These are phyloP conservation scores for Litsea cubeba DNA, from an alignment of 164 flowering plant genomes.

Conservation along the genomic window DNA sequence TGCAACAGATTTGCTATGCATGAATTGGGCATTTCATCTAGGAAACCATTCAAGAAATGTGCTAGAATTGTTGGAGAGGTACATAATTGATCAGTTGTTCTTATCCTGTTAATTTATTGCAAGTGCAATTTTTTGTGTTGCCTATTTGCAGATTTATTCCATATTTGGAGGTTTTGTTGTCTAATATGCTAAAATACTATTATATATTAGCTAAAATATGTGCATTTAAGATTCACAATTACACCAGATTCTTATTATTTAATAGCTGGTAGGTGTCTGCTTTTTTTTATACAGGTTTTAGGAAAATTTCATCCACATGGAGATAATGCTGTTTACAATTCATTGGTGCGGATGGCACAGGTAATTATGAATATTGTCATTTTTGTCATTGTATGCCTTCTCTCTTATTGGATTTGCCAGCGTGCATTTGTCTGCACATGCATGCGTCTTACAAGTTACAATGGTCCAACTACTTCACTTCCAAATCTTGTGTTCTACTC, in stretches of 20 bases:
- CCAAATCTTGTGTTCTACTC: background rate
- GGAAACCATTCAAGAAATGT: conserved; percentile 91
- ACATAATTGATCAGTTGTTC: background rate
- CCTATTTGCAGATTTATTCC: background rate
- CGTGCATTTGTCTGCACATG: background rate
- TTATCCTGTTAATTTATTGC: background rate
- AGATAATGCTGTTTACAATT: conserved; percentile 89
- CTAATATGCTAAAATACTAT: background rate
- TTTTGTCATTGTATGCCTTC: background rate
- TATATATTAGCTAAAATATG: background rate
- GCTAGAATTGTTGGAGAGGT: conserved; percentile 99
- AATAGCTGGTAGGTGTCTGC: background rate
- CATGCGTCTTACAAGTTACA: background rate
- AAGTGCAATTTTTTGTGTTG: background rate
- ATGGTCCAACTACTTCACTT: background rate
- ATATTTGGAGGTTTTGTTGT: conserved; percentile 3
- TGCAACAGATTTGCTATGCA: conserved; percentile 89
- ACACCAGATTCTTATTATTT: background rate
- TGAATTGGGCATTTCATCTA: conserved; percentile 88
- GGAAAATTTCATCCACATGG: conserved; percentile 99
- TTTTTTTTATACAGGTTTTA: conserved; percentile 52
- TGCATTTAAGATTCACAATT: background rate
- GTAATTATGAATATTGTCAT: conserved; percentile 28
- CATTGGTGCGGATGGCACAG: conserved; percentile 98
- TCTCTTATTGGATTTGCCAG: background rate